Evolutionary conservation across 768 basidiomycete genomes (phyloP).

Genomic region (Lentinula raphanica): DNA sequence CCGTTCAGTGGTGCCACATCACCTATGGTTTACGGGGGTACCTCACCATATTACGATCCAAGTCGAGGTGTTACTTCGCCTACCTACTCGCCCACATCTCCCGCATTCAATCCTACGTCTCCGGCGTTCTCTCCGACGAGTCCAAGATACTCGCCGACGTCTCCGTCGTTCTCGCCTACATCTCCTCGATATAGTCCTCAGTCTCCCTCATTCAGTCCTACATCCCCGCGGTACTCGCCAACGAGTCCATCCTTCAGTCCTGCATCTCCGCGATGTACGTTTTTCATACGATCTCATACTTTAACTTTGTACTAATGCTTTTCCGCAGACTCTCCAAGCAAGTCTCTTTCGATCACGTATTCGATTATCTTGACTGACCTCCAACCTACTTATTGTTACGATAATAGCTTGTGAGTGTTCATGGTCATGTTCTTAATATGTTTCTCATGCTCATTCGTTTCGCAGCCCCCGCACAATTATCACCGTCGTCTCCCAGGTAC

Average conservation of each 20-base stretch:
- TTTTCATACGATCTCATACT: conserved; percentile 10
- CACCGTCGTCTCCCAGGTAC: conserved; percentile 88
- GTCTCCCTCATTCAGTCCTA: conserved; percentile 86
- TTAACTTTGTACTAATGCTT: conserved; percentile 16
- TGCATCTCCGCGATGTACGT: conserved; percentile 85
- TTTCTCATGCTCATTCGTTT: conserved; percentile 10
- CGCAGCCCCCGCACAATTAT: conserved; percentile 75
- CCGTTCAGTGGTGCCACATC: conserved; percentile 72
- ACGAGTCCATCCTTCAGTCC: conserved; percentile 90
- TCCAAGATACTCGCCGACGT: conserved; percentile 82
- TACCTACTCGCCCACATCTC: conserved; percentile 85
- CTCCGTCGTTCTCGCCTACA: conserved; percentile 80
- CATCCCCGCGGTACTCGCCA: conserved; percentile 85
- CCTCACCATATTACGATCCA: conserved; percentile 76
- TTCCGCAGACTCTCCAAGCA: conserved; percentile 72
- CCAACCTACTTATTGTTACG: conserved; percentile 4
- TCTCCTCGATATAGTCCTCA: conserved; percentile 84
- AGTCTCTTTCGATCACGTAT: conserved; percentile 25
- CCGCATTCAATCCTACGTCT: conserved; percentile 75
- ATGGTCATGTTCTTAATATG: background rate
- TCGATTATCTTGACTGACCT: conserved; percentile 19
- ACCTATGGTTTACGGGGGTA: conserved; percentile 75
- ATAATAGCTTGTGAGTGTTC: conserved; percentile 47
- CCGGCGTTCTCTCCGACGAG: conserved; percentile 83
- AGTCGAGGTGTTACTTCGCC: conserved; percentile 70